Base-by-base conservation (phyloP, 208 protist species). In the Acanthamoeba triangularis region DNA sequence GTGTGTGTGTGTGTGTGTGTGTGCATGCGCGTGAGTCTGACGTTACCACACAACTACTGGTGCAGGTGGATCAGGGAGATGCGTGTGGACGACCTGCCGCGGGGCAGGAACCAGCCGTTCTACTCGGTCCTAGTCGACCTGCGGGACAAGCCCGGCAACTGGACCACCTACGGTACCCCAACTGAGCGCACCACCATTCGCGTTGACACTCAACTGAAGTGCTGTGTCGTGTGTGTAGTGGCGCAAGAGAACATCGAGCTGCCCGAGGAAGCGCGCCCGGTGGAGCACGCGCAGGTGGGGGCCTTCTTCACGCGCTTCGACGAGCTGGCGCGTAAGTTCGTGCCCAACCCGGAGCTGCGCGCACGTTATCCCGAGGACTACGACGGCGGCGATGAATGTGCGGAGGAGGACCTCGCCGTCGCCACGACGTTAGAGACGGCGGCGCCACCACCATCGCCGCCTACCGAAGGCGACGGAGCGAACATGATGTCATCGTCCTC, bases 91-190 rank as follows among this genome's bases (percentile, higher is more conserved):
- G 33, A 78, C 18, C 35, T 78, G 69, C 69, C 69, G 1, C 8
- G 30, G n/a, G 69, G 69, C 11, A 23, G 69, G 3, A 23, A 78
- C 33, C 69, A 78, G 35, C 69, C 69, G 30, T 78, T 78, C 69
- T 78, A 78, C 20, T 78, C 33, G 18, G 69, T 78, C 10, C 69
- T 78, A 2, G 69, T 78, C 33, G 69, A 78, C 35, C 16, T 78
- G 69, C 33, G 69, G 30, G 69, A 78, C 69, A 78, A 78, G 69
- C 69, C 69, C 69, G 69, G 69, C 69, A 78, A 78, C 69, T 78
- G 69, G 69, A 78, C 69, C 33, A 78, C 69, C 10, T 78, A 78
- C 33, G 69, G 69, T 78, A 44, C 69, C 23, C 65, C 23, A 8
- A 13, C 30, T 28, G 11, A 30, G 8, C 30, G 7, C 10, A 13